A percentile compares a stretch with the other conserved stretches of the same genome.
Conservation (phyloP, 2,329 filamentous ascomycete genomes). For the Talaromyces sp. region DNA sequence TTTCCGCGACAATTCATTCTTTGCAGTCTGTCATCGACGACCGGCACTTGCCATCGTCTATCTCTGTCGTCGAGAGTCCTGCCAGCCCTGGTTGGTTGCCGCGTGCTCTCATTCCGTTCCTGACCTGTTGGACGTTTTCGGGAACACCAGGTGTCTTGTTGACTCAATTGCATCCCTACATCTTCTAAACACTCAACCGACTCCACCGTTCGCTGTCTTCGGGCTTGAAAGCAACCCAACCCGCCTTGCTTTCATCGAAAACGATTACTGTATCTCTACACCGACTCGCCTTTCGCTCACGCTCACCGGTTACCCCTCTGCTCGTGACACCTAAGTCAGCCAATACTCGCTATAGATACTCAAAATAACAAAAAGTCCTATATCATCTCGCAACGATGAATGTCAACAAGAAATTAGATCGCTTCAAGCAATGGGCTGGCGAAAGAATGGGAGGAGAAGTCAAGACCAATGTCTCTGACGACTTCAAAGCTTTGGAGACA, state of each 20-base stretch:
- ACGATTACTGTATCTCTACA: background rate
- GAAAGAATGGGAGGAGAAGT: conserved; percentile 92
- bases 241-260: background rate
- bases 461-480: conserved; percentile 81
- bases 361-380: background rate
- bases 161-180: background rate
- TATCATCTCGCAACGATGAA: conserved; percentile 45
- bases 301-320: background rate
- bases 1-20: background rate
- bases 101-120: background rate
- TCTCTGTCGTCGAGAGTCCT: background rate
- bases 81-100: background rate
- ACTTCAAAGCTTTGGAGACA: conserved; percentile 83
- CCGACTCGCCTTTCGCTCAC: background rate
- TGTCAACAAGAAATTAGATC: conserved; percentile 84
- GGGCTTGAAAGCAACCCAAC: background rate
- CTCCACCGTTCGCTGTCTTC: background rate
- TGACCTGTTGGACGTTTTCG: background rate
- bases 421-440: conserved; percentile 96
- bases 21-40: background rate
- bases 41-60: background rate
- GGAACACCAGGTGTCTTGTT: background rate
- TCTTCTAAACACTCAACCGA: too few relatives aligned
- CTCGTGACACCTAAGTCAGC: background rate
- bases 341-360: background rate